Evolutionary conservation across 1,284 basidiomycete genomes (phyloP).

Genomic region (Paramarasmius palmivorus): DNA sequence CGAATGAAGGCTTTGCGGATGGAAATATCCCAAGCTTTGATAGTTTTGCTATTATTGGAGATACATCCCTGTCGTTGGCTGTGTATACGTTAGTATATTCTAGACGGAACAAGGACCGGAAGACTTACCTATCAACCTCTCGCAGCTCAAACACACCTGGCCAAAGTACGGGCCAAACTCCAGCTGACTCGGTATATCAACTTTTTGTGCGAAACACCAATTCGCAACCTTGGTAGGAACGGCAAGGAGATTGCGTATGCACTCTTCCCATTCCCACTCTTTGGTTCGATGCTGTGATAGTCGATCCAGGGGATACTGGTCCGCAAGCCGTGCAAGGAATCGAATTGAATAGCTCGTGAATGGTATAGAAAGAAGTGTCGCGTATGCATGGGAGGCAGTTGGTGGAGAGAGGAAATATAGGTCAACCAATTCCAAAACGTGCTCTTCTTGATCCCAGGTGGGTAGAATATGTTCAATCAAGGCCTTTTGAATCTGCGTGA

Average conservation of each 20-base stretch:
- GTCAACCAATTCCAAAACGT: conserved; percentile 44
- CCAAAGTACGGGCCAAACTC: conserved; percentile 56
- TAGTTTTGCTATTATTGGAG: conserved; percentile 63
- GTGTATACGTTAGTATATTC: conserved; percentile 21
- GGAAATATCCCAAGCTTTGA: conserved; percentile 68
- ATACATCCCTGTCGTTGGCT: conserved; percentile 24
- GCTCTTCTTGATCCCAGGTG: conserved; percentile 63
- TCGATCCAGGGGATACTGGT: conserved; percentile 68
- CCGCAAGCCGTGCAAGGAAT: conserved; percentile 55
- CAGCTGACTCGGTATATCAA: conserved; percentile 43
- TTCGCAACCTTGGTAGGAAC: conserved; percentile 74
- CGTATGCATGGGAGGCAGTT: conserved; percentile 61
- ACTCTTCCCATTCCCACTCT: conserved; percentile 65
- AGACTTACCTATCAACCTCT: conserved; percentile 39
- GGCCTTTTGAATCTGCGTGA: conserved; percentile 60
- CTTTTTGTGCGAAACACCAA: conserved; percentile 37
- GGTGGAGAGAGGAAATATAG: conserved; percentile 73
- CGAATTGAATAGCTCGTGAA: conserved; percentile 47
- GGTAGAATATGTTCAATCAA: conserved; percentile 68
- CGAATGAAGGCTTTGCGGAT: conserved; percentile 38
- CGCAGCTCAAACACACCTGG: conserved; percentile 53
- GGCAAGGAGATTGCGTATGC: conserved; percentile 56
- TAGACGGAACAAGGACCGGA: conserved; percentile 17
- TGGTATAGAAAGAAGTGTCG: conserved; percentile 54
- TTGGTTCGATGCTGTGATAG: conserved; percentile 46